These are phyloP conservation scores for Lachnellula cervina DNA, from an alignment of 2,329 filamentous ascomycete genomes.

Conservation along the genomic window DNA sequence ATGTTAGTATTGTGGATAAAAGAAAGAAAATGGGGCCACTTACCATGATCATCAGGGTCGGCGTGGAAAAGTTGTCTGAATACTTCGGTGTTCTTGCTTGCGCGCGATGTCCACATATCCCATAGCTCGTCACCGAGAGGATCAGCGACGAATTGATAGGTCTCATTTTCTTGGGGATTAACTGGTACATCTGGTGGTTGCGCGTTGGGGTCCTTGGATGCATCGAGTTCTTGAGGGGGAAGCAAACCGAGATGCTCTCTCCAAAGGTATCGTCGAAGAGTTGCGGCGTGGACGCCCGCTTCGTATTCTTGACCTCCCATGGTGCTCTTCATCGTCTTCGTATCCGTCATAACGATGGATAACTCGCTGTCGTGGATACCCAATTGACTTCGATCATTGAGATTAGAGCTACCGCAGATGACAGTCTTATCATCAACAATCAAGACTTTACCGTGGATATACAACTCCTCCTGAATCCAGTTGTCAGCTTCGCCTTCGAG, in stretches of 20 bases:
- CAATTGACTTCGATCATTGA: conserved; percentile 86
- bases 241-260: conserved; percentile 85
- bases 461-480: conserved; percentile 93
- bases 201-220: conserved; percentile 63
- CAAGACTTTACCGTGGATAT: conserved; percentile 87
- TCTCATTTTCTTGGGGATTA: conserved; percentile 57
- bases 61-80: conserved; percentile 80
- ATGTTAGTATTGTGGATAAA: not conserved
- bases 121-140: conserved; percentile 64
- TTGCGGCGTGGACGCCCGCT: conserved; percentile 77
- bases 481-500: conserved; percentile 74
- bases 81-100: conserved; percentile 66
- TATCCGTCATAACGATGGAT: conserved; percentile 85
- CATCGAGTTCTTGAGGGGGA: conserved; percentile 66
- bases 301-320: conserved; percentile 78
- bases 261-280: conserved; percentile 78
- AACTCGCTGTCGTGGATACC: conserved; percentile 90
- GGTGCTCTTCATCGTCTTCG: conserved; percentile 59
- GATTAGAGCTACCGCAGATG: conserved; percentile 81
- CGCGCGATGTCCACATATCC: conserved; percentile 63
- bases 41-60: conserved; percentile 82
- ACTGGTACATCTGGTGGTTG: conserved; percentile 68
- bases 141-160: conserved; percentile 63
- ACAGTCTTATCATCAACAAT: conserved; percentile 84
- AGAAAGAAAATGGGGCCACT: conserved; percentile 23